Conservation (phyloP, 345 rosid genomes). For the Alliaria petiolata region DNA sequence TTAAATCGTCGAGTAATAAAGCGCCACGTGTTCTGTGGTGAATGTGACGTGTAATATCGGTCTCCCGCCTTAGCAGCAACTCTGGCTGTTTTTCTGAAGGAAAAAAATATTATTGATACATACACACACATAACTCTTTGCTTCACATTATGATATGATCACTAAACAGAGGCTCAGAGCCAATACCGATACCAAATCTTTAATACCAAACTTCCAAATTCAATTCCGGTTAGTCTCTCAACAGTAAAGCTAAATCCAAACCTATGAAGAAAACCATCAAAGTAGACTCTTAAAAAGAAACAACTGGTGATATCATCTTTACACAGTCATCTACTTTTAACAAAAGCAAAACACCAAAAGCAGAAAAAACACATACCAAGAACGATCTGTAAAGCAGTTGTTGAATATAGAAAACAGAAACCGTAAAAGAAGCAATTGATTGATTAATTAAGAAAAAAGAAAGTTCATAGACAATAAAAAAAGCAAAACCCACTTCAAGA, state of each 20-base stretch:
- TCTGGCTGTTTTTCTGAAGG: no score
- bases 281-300: slow-evolving; percentile 9
- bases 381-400: slow-evolving; percentile 35
- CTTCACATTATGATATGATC: neutral
- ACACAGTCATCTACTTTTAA: slow-evolving; percentile 19
- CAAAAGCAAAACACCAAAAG: slow-evolving; percentile 22
- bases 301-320: slow-evolving; percentile 7
- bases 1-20: neutral
- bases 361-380: slow-evolving; percentile 18
- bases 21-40: neutral
- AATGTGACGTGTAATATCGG: neutral
- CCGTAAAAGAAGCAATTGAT: slow-evolving; percentile 21
- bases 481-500: slow-evolving; percentile 23
- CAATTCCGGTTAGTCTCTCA: neutral
- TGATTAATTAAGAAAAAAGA: slow-evolving; percentile 13
- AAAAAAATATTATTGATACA: no score
- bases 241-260: neutral
- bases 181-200: neutral
- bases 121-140: no score
- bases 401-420: slow-evolving; percentile 9
- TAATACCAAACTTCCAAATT: neutral
- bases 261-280: slow-evolving; percentile 20
- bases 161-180: no score
- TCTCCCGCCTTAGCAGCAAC: neutral
- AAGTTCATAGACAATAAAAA: neutral